A percentile compares a stretch with the other conserved stretches of the same genome.
phyloP scores from a whole-genome alignment of 805 yeast genomes.

The Tetrapisispora pingtungensis region DNA sequence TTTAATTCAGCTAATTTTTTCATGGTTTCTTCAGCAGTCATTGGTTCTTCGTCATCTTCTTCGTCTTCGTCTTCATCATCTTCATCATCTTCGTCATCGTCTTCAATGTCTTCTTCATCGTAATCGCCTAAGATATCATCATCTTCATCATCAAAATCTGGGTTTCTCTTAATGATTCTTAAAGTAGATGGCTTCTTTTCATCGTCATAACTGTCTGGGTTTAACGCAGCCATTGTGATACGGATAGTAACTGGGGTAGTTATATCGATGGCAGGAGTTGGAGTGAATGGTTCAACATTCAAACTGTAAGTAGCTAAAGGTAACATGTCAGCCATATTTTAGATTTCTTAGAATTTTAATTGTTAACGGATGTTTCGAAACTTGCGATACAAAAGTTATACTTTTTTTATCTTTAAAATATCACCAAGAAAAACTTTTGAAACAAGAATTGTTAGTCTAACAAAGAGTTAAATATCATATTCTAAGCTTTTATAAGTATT shows the following conservation, averaged over 20 bases:
- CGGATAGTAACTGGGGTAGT: conserved; percentile 86
- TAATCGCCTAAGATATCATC: conserved; percentile 36
- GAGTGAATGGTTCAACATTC: conserved; percentile 77
- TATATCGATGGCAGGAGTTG: conserved; percentile 76
- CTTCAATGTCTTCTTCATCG: conserved; percentile 37
- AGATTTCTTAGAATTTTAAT: not conserved
- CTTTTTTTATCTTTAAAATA: too few species aligned
- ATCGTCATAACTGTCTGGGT: conserved; percentile 72
- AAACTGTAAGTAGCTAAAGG: conserved; percentile 84
- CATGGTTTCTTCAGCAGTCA: conserved; percentile 26
- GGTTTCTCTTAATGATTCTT: conserved; percentile 70
- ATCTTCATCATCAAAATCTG: conserved; percentile 38
- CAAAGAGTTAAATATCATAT: too few species aligned
- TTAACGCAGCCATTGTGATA: conserved; percentile 90
- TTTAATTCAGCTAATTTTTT: conserved; percentile 37
- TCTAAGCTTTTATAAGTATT: too few species aligned
- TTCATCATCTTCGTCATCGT: conserved; percentile 36
- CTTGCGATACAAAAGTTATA: not conserved
- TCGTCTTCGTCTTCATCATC: conserved; percentile 30
- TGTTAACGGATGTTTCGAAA: not conserved
- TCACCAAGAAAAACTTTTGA: too few species aligned
- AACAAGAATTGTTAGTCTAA: too few species aligned
- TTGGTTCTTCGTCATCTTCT: conserved; percentile 38
- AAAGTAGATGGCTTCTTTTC: conserved; percentile 81
- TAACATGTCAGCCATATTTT: conserved; percentile 54